phyloP scores from a whole-genome alignment of 169 alveolate species.

The Babesia ovata region DNA sequence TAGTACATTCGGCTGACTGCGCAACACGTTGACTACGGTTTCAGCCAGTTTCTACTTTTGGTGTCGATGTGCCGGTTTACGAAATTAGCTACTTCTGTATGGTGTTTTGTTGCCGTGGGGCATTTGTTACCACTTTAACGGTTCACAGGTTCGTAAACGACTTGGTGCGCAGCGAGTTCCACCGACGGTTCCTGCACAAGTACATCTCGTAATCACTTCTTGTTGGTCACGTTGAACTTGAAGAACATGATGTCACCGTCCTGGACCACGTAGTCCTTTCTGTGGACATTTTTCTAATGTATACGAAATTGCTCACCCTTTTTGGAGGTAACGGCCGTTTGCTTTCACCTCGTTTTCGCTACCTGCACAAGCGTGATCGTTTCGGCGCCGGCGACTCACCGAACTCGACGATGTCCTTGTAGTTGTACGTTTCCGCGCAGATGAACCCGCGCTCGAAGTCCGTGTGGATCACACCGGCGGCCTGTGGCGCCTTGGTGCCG shows the following conservation, averaged over 20 bases:
- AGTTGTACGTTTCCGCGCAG: constrained; percentile 95
- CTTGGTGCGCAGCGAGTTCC: constrained; percentile 93
- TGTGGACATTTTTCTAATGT: background rate
- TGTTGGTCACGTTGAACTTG: constrained; percentile 95
- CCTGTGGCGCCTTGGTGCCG: constrained; percentile 95
- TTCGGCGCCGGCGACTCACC: constrained; percentile 59
- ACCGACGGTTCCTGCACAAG: constrained; percentile 87
- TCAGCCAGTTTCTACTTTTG: too few relatives aligned
- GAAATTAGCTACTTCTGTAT: background rate
- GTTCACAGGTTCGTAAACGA: constrained; percentile 84
- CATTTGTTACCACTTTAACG: background rate
- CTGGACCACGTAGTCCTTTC: constrained; percentile 93
- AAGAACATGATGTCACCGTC: constrained; percentile 97
- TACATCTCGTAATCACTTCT: constrained; percentile 75
- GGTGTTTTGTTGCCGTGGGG: constrained; percentile 4
- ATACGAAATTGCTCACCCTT: constrained; percentile 75
- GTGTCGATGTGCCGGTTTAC: background rate
- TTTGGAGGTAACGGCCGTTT: constrained; percentile 90
- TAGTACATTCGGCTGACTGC: background rate
- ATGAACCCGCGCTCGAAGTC: constrained; percentile 99
- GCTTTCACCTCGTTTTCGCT: constrained; percentile 90
- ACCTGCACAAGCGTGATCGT: constrained; percentile 12
- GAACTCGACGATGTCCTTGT: constrained; percentile 84
- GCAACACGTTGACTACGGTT: background rate
- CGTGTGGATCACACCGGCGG: constrained; percentile 95